Evolutionary conservation across 106 monocot species (phyloP).

Genomic region (Dendrobium catenatum): DNA sequence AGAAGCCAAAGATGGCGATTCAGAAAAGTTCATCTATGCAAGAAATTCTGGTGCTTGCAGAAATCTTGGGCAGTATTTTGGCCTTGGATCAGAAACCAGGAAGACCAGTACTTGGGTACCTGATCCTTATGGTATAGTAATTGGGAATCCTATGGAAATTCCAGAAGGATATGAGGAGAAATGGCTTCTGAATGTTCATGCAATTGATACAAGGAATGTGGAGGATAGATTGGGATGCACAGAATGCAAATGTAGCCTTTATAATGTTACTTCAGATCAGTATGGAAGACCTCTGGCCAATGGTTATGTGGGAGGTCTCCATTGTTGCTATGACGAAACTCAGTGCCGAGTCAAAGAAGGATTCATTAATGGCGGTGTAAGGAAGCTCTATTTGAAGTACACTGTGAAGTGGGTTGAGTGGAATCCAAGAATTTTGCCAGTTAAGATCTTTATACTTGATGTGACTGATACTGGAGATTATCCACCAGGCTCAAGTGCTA

Average conservation of each 20-base stretch:
- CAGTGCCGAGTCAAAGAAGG: constrained; percentile 42
- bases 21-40: constrained; percentile 4
- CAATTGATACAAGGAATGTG: constrained; percentile 73
- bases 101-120: constrained; percentile 63
- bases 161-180: constrained; percentile 62
- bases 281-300: constrained; percentile 17
- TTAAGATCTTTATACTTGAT: constrained; percentile 82
- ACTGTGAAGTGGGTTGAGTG: constrained; percentile 66
- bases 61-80: constrained; percentile 51
- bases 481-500: not conserved
- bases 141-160: constrained; percentile 39
- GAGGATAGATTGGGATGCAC: constrained; percentile 59
- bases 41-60: constrained; percentile 55
- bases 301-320: constrained; percentile 62
- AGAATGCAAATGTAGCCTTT: constrained; percentile 71
- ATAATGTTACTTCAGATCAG: constrained; percentile 54
- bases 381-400: constrained; percentile 62
- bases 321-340: constrained; percentile 68
- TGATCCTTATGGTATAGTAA: constrained; percentile 69
- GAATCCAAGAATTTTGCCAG: constrained; percentile 47
- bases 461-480: constrained; percentile 28
- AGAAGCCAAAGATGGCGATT: not conserved
- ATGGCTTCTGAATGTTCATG: constrained; percentile 82
- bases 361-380: constrained; percentile 6
- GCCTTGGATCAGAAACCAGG: constrained; percentile 81